Base-by-base conservation (phyloP, 345 rosid species). In the Populus nigra region DNA sequence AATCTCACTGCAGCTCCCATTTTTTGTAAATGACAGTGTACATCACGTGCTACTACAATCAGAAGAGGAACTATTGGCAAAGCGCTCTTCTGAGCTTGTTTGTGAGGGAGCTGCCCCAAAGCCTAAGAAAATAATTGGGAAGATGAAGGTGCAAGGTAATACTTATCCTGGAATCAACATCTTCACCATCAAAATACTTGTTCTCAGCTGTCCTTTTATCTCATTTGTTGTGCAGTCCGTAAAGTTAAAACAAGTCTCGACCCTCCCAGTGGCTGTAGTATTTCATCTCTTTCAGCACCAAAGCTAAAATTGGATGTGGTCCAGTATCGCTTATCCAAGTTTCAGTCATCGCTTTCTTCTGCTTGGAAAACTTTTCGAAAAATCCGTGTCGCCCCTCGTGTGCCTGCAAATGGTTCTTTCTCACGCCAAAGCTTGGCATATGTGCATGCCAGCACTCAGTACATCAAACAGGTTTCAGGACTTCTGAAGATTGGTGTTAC, bases 91-190 rank as follows among this genome's bases (percentile, higher is more conserved):
- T 72, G 90, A 93, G 75, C 83, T 88, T 77, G 83, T 80, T 43
- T 86, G 70, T 70, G 94, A 93, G 71, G 88, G 89, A 59, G 83
- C 88, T 80, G 89, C 93, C 66, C 82, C 96, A 39, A 92, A 93
- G 81, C 91, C 92, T 36, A 92, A 92, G 86, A 93, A 90, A 87
- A 84, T 83, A 72, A 81, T 88, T 67, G 99, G 99, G 84, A 93
- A 93, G 89, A 91, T 96, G 92, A 93, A 84, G 87, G 98, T 96
- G 79, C 97, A 96, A 93, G 99, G 99, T 93, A 83, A 61, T 55
- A 11, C 4, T 38, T 62, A 11, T 62, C 63, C 35, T 7, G 13
- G 55, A 11, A 31, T 27, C 61, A 68, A 31, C 73, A 76, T 73
- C 11, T n/a, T 69, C 9, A 18, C 10, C 23, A 29, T 71, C 78